Percentiles rank a stretch among this genome's conserved stretches.
Conservation (phyloP, 2,329 filamentous ascomycete genomes). For the Berkeleyomyces basicola region DNA sequence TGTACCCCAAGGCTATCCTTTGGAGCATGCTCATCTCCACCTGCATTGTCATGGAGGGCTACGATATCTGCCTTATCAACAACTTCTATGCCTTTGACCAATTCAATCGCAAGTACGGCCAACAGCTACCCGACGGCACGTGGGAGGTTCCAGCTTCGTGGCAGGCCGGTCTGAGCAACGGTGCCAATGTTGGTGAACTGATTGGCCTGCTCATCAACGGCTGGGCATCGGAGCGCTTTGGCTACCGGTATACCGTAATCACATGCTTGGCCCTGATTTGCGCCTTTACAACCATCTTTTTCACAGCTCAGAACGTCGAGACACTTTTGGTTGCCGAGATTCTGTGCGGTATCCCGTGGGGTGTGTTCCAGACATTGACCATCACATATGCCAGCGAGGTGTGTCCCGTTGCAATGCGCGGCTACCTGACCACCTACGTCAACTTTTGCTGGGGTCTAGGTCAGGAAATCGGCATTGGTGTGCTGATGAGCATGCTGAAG, state of each 20-base stretch:
- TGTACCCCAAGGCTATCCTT: conserved; percentile 73
- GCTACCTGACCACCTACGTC: conserved; percentile 57
- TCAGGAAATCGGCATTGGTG: conserved; percentile 56
- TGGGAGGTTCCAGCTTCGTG: conserved; percentile 43
- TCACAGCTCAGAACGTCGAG: conserved; percentile 44
- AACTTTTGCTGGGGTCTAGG: conserved; percentile 68
- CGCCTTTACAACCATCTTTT: conserved; percentile 46
- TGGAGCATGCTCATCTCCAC: conserved; percentile 83
- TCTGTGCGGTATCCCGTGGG: conserved; percentile 45
- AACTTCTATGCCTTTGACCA: conserved; percentile 54
- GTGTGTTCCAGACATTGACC: conserved; percentile 41
- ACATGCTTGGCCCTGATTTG: conserved; percentile 35
- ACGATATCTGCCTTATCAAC: conserved; percentile 65
- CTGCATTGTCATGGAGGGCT: conserved; percentile 83
- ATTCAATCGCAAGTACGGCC: conserved; percentile 42
- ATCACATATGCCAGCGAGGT: conserved; percentile 57
- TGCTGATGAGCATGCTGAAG: conserved; percentile 50
- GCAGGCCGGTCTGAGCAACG: conserved; percentile 46
- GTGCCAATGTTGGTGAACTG: conserved; percentile 44
- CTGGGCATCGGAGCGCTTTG: conserved; percentile 47
- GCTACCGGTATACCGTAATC: conserved; percentile 50
- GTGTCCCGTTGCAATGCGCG: conserved; percentile 53
- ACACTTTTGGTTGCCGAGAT: conserved; percentile 45
- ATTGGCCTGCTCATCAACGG: conserved; percentile 51
- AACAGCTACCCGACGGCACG: conserved; percentile 26